Conservation (phyloP, 495 filamentous ascomycete genomes). For the Aspergillus ellipticus region DNA sequence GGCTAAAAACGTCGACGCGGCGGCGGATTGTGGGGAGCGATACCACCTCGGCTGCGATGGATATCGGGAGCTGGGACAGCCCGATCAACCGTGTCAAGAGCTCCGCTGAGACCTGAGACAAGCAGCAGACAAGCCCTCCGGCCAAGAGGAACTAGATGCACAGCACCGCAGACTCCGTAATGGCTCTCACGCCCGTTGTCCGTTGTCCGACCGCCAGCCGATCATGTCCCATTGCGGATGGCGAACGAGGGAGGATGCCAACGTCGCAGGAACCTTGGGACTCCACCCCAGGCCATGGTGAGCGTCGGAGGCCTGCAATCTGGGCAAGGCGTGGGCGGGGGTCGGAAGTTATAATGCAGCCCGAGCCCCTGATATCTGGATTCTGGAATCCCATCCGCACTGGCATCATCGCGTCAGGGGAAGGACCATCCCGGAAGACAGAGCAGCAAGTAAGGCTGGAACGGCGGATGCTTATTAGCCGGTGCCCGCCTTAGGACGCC, state of each 20-base stretch:
- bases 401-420: too few species aligned
- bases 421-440: too few species aligned
- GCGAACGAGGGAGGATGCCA: not conserved
- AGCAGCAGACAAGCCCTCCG: not conserved
- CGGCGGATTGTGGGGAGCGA: not conserved
- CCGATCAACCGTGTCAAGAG: not conserved
- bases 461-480: not conserved
- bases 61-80: not conserved
- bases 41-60: not conserved
- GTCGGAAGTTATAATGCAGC: too few species aligned
- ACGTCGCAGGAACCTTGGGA: not conserved
- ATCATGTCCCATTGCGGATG: slow-evolving; percentile 15
- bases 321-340: not conserved
- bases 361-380: too few species aligned
- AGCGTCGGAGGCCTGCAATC: too few species aligned
- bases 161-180: not conserved
- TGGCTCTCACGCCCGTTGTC: not conserved
- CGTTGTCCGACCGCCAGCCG: not conserved
- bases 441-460: not conserved
- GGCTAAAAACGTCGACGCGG: not conserved
- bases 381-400: too few species aligned
- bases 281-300: too few species aligned
- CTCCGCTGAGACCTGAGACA: not conserved
- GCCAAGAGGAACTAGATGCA: not conserved
- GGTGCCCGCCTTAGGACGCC: slow-evolving; percentile 4